Evolutionary conservation across 805 yeast genomes (phyloP).

Genomic region (Myxozyma monticola): DNA sequence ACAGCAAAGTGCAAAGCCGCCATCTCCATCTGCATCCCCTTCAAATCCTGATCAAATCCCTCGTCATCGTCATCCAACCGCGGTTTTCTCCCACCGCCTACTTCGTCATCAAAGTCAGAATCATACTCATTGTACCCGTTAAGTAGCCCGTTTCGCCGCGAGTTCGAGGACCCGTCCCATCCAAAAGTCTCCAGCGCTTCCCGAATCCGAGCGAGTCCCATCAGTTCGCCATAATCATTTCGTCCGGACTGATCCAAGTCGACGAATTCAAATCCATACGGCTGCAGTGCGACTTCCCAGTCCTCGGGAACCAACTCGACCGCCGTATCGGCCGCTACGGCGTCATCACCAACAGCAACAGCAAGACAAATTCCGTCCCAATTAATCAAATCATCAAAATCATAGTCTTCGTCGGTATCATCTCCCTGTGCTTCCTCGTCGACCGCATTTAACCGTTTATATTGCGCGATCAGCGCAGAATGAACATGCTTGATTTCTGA

Average conservation of each 20-base stretch:
- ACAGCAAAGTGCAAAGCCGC: conserved; percentile 28
- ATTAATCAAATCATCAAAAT: conserved; percentile 25
- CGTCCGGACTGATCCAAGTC: conserved; percentile 23
- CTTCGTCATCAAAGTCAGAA: conserved; percentile 4
- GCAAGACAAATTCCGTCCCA: conserved; percentile 31
- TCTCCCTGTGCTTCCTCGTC: conserved; percentile 36
- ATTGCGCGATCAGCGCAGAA: conserved; percentile 7
- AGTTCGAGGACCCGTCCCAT: conserved; percentile 9
- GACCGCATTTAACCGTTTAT: conserved; percentile 3
- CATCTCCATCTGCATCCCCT: conserved; percentile 31
- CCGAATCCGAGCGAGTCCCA: conserved; percentile 35
- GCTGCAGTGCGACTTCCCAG: conserved; percentile 23
- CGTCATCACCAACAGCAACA: conserved; percentile 18
- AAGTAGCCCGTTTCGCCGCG: not conserved
- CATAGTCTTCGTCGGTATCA: conserved; percentile 29
- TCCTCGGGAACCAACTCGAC: conserved; percentile 23
- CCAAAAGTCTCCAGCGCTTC: conserved; percentile 35
- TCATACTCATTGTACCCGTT: conserved; percentile 11
- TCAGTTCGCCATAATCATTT: conserved; percentile 29
- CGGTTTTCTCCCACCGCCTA: too few species aligned
- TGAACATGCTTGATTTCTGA: conserved; percentile 24
- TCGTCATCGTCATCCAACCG: conserved; percentile 7
- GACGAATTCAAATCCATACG: conserved; percentile 35
- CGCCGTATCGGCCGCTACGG: not conserved
- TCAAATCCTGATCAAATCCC: conserved; percentile 23